A percentile compares a stretch with the other conserved stretches of the same genome.
Evolutionary conservation across 2,329 filamentous ascomycete genomes (phyloP).

Genomic region (Xylariaceae sp.): DNA sequence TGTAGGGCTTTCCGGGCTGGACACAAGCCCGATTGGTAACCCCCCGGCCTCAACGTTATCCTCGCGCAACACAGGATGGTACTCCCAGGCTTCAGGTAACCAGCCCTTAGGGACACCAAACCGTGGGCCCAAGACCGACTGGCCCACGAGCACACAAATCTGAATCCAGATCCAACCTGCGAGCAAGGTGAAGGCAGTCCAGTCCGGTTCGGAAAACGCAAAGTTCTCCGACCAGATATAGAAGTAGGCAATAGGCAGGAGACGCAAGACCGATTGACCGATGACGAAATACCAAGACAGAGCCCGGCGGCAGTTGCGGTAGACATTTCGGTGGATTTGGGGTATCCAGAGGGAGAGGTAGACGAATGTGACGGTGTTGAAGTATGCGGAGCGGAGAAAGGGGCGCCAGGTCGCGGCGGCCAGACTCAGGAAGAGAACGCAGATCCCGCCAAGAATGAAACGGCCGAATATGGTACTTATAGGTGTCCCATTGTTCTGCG

Average conservation of each 20-base stretch:
- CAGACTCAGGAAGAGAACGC: constrained; percentile 55
- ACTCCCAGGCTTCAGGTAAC: constrained; percentile 81
- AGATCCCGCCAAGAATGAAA: constrained; percentile 52
- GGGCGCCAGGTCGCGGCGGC: constrained; percentile 60
- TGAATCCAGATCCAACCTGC: constrained; percentile 85
- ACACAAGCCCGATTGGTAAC: constrained; percentile 71
- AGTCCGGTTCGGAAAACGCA: constrained; percentile 69
- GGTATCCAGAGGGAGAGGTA: constrained; percentile 92
- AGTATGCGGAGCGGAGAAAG: constrained; percentile 50
- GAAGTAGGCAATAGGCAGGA: constrained; percentile 82
- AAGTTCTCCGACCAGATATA: constrained; percentile 76
- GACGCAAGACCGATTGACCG: constrained; percentile 74
- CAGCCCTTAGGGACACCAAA: constrained; percentile 72
- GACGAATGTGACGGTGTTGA: constrained; percentile 61
- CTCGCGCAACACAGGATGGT: constrained; percentile 83
- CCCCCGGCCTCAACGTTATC: constrained; percentile 76
- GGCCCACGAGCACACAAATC: constrained; percentile 69
- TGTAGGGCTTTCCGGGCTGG: constrained; percentile 29
- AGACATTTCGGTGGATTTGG: constrained; percentile 85
- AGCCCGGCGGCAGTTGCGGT: constrained; percentile 87
- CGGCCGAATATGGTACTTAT: constrained; percentile 56
- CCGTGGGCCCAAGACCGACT: constrained; percentile 83
- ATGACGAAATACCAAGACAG: constrained; percentile 88
- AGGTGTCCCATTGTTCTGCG: constrained; percentile 31
- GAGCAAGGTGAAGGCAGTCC: constrained; percentile 59